Percentiles rank a stretch among this genome's conserved stretches.
These are phyloP conservation scores for Massariosphaeria phaeospora DNA, from an alignment of 495 filamentous ascomycete genomes.

Conservation along the genomic window DNA sequence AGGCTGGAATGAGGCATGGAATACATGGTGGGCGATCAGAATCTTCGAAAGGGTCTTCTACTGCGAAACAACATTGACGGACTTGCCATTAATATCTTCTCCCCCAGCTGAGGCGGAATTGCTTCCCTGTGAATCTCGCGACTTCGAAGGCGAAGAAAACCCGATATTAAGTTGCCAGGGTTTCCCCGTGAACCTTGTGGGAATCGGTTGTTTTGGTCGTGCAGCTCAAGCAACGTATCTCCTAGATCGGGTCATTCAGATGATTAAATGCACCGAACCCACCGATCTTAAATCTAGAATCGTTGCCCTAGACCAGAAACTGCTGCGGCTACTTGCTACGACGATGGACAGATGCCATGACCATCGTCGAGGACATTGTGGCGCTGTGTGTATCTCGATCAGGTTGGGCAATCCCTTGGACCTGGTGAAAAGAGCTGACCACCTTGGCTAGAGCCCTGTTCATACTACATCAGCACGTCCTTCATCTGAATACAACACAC, in stretches of 20 bases:
- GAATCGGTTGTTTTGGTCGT: background rate
- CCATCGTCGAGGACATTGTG: background rate
- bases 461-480: background rate
- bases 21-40: background rate
- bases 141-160: background rate
- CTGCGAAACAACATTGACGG: background rate
- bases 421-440: background rate
- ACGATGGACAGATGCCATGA: background rate
- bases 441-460: background rate
- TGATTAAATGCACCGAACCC: background rate
- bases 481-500: background rate
- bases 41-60: background rate
- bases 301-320: background rate
- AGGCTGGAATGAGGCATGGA: background rate
- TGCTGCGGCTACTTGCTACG: background rate
- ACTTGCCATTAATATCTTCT: background rate
- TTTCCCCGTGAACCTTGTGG: background rate
- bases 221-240: background rate
- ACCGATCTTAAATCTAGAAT: background rate
- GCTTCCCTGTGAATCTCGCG: background rate
- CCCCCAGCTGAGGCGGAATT: background rate
- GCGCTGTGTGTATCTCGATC: background rate
- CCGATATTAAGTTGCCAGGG: background rate
- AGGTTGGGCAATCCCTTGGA: background rate
- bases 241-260: background rate